phyloP scores from a whole-genome alignment of 2,329 filamentous ascomycete species.

The Microsporum audouinii region DNA sequence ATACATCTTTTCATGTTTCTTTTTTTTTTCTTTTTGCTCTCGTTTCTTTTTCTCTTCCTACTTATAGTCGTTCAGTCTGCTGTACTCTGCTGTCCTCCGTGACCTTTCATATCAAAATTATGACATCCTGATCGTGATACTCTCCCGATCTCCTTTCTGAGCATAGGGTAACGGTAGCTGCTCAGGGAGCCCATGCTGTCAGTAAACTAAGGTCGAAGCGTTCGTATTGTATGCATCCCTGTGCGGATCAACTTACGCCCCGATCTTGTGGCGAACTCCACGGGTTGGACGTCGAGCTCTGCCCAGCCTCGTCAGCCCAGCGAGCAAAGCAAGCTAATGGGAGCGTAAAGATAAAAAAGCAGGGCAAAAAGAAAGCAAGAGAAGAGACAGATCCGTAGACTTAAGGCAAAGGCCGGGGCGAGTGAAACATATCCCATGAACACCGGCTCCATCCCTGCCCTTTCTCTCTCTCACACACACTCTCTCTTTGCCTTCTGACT shows the following conservation, averaged over 20 bases:
- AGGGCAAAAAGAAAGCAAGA: not conserved
- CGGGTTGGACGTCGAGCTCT: no score
- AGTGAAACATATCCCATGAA: not conserved
- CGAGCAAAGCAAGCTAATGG: not conserved
- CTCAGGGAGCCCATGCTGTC: no score
- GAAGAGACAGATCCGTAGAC: no score
- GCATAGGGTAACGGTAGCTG: no score
- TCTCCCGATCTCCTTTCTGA: no score
- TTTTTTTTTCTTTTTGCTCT: not conserved
- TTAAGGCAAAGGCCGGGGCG: not conserved
- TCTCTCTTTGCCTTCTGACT: not conserved
- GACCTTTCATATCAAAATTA: not conserved
- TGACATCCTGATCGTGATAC: no score
- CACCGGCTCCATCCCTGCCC: not conserved
- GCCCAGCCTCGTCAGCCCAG: not conserved
- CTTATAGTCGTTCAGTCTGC: not conserved
- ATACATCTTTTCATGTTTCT: no score
- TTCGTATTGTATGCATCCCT: not conserved
- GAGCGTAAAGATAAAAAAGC: not conserved
- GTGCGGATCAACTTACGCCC: not conserved
- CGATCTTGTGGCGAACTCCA: not conserved
- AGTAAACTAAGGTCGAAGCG: no score
- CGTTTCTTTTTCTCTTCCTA: not conserved
- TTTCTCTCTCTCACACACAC: not conserved
- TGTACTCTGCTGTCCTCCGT: not conserved